Base-by-base conservation (phyloP, 1,139 yeast species). In the Geotrichum reessii region DNA sequence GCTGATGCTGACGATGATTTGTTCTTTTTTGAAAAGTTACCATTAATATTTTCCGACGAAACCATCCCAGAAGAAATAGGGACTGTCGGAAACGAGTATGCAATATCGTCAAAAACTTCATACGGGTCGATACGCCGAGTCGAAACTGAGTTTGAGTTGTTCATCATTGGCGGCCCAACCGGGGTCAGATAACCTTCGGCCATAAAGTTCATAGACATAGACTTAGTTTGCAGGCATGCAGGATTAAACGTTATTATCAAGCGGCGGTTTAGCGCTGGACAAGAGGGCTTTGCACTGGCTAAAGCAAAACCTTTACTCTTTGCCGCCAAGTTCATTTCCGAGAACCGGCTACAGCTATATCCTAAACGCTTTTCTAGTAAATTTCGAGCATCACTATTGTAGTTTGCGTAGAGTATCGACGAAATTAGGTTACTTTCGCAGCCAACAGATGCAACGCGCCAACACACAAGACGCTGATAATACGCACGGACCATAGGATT, bases 51-150 rank as follows among this genome's bases (percentile, higher is more conserved):
- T 11, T 28, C n/a, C 24, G 47, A 9, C 22, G 53, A 50, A 21
- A 50, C 47, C 58, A 51, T 24, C 25, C 57, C 59, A 12, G 58
- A 52, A 11, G 63, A 65, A 12, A 65, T 61, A 8, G 66, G 61
- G 46, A 61, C 58, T 3, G 66, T 62, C 0, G 70, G 69, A 53
- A 66, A 81, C 1, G 86, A 80, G 69, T 87, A 87, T 28, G 86
- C 83, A 1, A 89, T 85, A 65, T 86, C 93, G 69, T 87, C 95
- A 64, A 87, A 81, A 4, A 87, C 81, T 66, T 87, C 95, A 71
- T 78, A 87, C 0, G 91, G 83, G 70, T 85, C 68, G 17, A 69
- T 65, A 5, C 74, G 64, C 19, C 64, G 61, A n/a, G 69, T 31
- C 14, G 51, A 8, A n/a, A 53, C 40, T 27, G 44, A 44, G 12